Base-by-base conservation (phyloP, 768 basidiomycete genomes). In the Sporobolomyces pararoseus region DNA sequence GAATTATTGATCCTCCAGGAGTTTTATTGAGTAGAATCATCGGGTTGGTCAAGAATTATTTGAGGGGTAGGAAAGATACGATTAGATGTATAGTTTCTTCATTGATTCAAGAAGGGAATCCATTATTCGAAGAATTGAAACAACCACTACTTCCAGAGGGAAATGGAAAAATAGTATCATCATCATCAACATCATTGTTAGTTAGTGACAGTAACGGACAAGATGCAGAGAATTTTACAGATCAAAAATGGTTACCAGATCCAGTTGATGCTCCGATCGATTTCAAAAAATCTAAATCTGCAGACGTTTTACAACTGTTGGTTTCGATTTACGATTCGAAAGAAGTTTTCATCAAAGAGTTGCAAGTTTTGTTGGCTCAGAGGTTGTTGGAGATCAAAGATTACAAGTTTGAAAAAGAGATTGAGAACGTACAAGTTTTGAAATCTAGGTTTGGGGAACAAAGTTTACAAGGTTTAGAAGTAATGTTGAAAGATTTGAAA, bases 271-370 rank as follows among this genome's bases (percentile, higher is more conserved):
- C 96, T 37, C 96, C 94, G 0, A 91, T 91, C 65, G 89, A 93
- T 73, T 99, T 96, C 81, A 84, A 92, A 42, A 86, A 90, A 2
- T 93, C 89, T 77, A 93, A 90, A 78, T 87, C 90, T 0, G 89
- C 89, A 75, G 96, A 98, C 76, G 87, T 98, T 70, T 88, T 98
- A 76, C 94, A 91, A 78, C 95, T 95, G 1, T 86, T 98, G 1
- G 93, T 98, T 74, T 92, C 90, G 78, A 98, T 98, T 73, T 98
- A 97, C 75, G 93, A 97, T 78, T 94, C 94, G 3, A 90, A 92
- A 77, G 96, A 97, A 74, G 84, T 97, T 13, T 97, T 99, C 76
- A 86, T 98, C 75, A 95, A 91, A 78, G 96, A 98, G 79, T 82
- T 99, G 37, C 96, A 98, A 78, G 87, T 91, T 1, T 81, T 96